Base-by-base conservation (phyloP, 1,139 yeast genomes). In the Lodderomyces theae region DNA sequence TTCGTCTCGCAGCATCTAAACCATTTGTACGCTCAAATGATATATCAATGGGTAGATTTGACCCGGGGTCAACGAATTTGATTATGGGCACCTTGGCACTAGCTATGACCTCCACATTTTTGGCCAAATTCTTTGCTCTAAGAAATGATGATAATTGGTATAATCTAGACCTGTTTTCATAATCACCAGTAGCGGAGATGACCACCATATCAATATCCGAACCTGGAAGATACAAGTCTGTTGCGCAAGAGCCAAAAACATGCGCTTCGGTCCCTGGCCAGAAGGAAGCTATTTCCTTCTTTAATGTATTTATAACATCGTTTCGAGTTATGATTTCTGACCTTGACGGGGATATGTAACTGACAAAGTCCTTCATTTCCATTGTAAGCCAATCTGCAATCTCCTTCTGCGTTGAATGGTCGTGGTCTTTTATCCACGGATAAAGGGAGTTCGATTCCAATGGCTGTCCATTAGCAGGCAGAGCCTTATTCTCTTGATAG, bases 161-260 rank as follows among this genome's bases (percentile, higher is more conserved):
- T 37, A 94, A 65, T 36, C 81, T 72, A 17, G 80, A 76, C 52
- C 88, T 74, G 44, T 75, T 77, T 49, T 82, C 94, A 56, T 84
- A 82, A 50, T 77, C 76, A 3, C 86, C 84, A 3, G 71, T 60
- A 13, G 71, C 66, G 9, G 96, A 85, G 7, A 83, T 70, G 21
- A 94, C 77, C 34, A 90, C 97, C 82, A 94, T 82, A 63, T 94
- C 99, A 26, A 94, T 89, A 69, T 94, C 99, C 0, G 97, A 88
- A 1, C 96, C 96, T 0, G 98, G 98, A 18, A 94, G 68, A 54
- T 90, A 92, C 47, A 94, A 66, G 57, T 90, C 97, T 0, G 98
- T 90, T 0, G 98, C 97, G 60, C 80, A 87, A 0, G 97, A 89
- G 0, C 99, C 99, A 68, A 94, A 92, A 12, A 90, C 96, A 51